Evolutionary conservation across 768 basidiomycete species (phyloP).

Genomic region (Ramaria sp.): DNA sequence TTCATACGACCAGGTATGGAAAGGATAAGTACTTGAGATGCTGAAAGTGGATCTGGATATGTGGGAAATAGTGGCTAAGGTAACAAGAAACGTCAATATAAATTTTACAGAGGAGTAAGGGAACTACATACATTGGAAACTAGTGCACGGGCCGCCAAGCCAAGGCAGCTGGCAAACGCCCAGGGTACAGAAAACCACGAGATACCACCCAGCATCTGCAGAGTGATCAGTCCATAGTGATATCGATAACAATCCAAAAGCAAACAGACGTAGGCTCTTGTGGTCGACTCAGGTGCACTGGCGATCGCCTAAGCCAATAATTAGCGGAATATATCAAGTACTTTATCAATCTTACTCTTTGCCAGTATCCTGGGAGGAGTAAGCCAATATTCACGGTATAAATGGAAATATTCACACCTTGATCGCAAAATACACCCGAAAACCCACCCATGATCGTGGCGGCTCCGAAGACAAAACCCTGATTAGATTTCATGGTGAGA

Average conservation of each 20-base stretch:
- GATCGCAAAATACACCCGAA: slow-evolving; percentile 40
- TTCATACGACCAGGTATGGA: background rate
- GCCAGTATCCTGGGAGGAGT: slow-evolving; percentile 36
- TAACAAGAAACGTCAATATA: background rate
- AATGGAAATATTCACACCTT: slow-evolving; percentile 24
- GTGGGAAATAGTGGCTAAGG: slow-evolving; percentile 41
- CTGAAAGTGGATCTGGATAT: slow-evolving; percentile 32
- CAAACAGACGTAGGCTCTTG: slow-evolving; percentile 37
- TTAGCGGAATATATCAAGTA: slow-evolving; percentile 10
- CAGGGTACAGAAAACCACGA: slow-evolving; percentile 51
- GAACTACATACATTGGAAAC: slow-evolving; percentile 18
- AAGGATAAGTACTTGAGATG: slow-evolving; percentile 11
- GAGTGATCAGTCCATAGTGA: background rate
- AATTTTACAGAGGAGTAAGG: background rate
- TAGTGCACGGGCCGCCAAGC: slow-evolving; percentile 30
- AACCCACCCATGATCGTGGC: slow-evolving; percentile 31
- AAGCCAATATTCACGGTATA: background rate
- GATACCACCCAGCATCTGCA: slow-evolving; percentile 43
- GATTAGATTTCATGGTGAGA: slow-evolving; percentile 44
- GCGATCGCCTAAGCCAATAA: slow-evolving; percentile 33
- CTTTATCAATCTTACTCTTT: slow-evolving; percentile 23
- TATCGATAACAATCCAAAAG: too few species aligned
- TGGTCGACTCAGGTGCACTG: slow-evolving; percentile 38
- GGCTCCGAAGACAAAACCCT: slow-evolving; percentile 33
- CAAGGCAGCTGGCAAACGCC: slow-evolving; percentile 37